Evolutionary conservation across 768 basidiomycete genomes (phyloP), one percentile per base, ranked within the genome.

Genomic region (Coprinellus micaceus): DNA sequence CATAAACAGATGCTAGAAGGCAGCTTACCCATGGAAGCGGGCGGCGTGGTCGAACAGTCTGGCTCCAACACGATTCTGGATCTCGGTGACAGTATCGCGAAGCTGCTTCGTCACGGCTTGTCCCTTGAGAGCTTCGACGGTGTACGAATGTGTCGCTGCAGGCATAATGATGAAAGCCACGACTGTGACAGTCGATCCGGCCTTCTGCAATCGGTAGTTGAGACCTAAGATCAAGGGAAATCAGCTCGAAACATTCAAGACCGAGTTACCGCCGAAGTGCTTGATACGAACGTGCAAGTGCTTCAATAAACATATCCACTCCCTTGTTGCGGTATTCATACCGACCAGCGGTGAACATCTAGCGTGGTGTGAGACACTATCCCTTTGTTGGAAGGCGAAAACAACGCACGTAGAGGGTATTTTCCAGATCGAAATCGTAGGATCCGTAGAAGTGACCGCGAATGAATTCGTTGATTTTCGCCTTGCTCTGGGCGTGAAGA

Each of bases 91-190:
- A 5, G 96, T 97, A 67, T 98, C 97, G 52, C 88, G 86, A 10
- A 99, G 77, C 70, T 98, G 97, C 69, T 96, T 96, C 56, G 92
- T 98, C 49, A 98, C 97, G 13, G 97, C 97, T 66, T 98, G 97
- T 11, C 81, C 82, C 70, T 99, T 99, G 60, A 99, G 83, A 0
- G 97, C 94, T 65, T 99, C 97, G 65, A 99, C 84, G 22, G 96
- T 98, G 75, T 98, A 99, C 4, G 94, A 96, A 66, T 95, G 89
- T 1, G 94, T 98, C 10, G 91, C 74, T 5, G 97, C 97, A 21
- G 97, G 97, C 91, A 97, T 96, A 72, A 99, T 98, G 70, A 99
- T 92, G 78, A 99, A 99, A 0, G 97, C 97, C 44, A 99, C 91
- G 54, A 98, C 86, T 6, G 97, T 98, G 46, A 83, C 82, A 59